These are phyloP conservation scores for Calocybe indica DNA, from an alignment of 768 basidiomycete species.

Conservation along the genomic window DNA sequence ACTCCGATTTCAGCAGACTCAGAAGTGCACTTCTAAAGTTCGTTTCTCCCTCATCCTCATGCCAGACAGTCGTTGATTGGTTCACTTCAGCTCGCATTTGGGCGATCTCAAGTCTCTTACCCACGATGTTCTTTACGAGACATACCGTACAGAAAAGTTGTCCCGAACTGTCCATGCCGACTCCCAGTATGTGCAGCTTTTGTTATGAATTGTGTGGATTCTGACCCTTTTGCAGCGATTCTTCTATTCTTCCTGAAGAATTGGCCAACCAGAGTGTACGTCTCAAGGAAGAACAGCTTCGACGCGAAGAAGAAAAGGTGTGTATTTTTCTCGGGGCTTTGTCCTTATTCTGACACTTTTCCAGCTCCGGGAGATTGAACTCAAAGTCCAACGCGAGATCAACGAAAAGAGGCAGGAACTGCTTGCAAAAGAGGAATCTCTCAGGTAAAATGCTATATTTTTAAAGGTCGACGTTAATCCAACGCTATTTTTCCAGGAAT, in stretches of 20 bases:
- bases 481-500: conserved; percentile 44
- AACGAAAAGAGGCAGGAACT: conserved; percentile 96
- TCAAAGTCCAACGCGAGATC: conserved; percentile 97
- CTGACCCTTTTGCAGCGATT: conserved; percentile 45
- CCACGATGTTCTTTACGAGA: conserved; percentile 92
- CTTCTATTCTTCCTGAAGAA: conserved; percentile 92
- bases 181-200: conserved; percentile 47
- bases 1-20: conserved; percentile 96
- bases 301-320: conserved; percentile 94
- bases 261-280: conserved; percentile 95
- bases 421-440: conserved; percentile 92
- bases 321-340: conserved; percentile 4
- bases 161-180: conserved; percentile 84
- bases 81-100: conserved; percentile 70
- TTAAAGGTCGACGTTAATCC: not conserved
- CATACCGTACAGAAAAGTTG: conserved; percentile 96
- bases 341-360: conserved; percentile 2
- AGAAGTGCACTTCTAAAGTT: conserved; percentile 89
- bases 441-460: conserved; percentile 47
- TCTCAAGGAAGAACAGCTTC: conserved; percentile 97
- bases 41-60: conserved; percentile 12
- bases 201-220: not conserved
- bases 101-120: conserved; percentile 93
- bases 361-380: conserved; percentile 93
- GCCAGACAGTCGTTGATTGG: conserved; percentile 5